A percentile compares a stretch with the other conserved stretches of the same genome.
Evolutionary conservation across 129 eudicot species (phyloP).

Genomic region (Smallanthus sonchifolius): DNA sequence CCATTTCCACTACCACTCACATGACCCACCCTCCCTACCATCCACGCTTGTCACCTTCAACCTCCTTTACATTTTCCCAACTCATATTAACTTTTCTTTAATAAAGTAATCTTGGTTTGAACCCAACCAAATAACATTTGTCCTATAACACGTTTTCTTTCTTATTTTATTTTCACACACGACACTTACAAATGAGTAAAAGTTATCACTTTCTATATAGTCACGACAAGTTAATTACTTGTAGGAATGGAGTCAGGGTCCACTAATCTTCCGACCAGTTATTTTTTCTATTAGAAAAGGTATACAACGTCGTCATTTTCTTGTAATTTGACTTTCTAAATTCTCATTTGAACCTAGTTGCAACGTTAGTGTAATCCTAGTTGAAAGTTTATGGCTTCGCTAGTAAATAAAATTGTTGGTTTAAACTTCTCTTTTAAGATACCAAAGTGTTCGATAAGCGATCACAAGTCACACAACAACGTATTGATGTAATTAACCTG

Average conservation of each 20-base stretch:
- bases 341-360: no score
- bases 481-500: no score
- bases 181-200: not conserved
- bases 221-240: not conserved
- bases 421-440: not conserved
- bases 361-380: no score
- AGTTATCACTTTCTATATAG: not conserved
- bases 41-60: slow-evolving; percentile 19
- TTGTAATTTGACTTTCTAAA: not conserved
- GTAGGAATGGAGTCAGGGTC: no score
- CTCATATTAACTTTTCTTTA: not conserved
- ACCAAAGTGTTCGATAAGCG: not conserved
- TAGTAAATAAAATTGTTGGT: not conserved
- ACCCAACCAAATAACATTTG: not conserved
- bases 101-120: not conserved
- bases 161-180: not conserved
- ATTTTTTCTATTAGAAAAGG: no score
- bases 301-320: not conserved
- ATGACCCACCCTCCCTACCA: slow-evolving; percentile 23
- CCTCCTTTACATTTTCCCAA: slow-evolving; percentile 1
- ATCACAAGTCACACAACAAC: no score
- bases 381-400: no score
- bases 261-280: no score
- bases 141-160: not conserved
- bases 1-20: slow-evolving; percentile 10